Percentiles rank a stretch among this genome's conserved stretches.
These are phyloP conservation scores for Jimgerdemannia flammicorona DNA, from an alignment of 192 early-diverging fungal genomes.

Conservation along the genomic window DNA sequence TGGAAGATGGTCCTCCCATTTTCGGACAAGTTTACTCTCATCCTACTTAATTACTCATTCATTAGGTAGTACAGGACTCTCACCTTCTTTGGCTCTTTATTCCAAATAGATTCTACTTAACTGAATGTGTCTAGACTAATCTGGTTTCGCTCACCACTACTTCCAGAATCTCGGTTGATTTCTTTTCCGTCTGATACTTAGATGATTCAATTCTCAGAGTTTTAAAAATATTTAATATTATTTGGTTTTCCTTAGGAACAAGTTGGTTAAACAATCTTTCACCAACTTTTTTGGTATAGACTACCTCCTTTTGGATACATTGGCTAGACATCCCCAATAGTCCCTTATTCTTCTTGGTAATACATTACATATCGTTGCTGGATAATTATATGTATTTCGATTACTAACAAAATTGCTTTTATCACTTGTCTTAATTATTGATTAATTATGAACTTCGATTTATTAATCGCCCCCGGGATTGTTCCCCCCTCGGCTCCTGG, in stretches of 20 bases:
- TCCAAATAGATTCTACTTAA: slow-evolving; percentile 26
- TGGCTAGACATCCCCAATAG: slow-evolving; percentile 47
- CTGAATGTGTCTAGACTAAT: slow-evolving; percentile 32
- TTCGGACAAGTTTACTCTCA: slow-evolving; percentile 51
- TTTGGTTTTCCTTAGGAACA: slow-evolving; percentile 39
- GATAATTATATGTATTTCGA: too few species aligned
- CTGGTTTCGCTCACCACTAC: slow-evolving; percentile 48
- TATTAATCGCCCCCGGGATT: too few species aligned
- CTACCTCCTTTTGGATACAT: slow-evolving; percentile 40
- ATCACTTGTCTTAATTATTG: too few species aligned
- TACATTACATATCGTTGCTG: slow-evolving; percentile 39
- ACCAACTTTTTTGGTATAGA: slow-evolving; percentile 40
- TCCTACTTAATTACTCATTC: slow-evolving; percentile 44
- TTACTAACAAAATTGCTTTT: too few species aligned
- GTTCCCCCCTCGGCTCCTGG: too few species aligned
- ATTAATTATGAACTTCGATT: too few species aligned
- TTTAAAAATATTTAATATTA: too few species aligned
- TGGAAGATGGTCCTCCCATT: slow-evolving; percentile 47
- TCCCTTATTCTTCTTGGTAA: slow-evolving; percentile 46
- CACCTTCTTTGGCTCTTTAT: slow-evolving; percentile 44
- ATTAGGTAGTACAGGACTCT: slow-evolving; percentile 37
- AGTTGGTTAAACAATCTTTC: slow-evolving; percentile 35
- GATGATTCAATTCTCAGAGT: slow-evolving; percentile 51
- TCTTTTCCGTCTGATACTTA: slow-evolving; percentile 51
- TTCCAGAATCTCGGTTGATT: slow-evolving; percentile 50